phyloP scores from a whole-genome alignment of 2,329 filamentous ascomycete genomes.

The Hypoxylon sp. region DNA sequence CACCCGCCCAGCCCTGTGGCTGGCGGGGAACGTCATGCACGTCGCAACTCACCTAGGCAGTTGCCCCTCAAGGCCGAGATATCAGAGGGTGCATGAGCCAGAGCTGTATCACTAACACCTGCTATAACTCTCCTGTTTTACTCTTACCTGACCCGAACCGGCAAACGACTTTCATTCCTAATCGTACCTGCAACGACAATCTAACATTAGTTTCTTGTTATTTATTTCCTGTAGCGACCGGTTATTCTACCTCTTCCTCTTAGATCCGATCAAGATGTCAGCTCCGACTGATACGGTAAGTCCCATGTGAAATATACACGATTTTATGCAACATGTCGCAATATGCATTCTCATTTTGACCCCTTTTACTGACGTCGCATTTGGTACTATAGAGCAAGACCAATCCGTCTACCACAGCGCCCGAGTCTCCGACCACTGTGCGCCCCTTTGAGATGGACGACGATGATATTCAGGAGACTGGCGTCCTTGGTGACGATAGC shows the following conservation, averaged over 20 bases:
- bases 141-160: slow-evolving; percentile 16
- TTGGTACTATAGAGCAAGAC: slow-evolving; percentile 60
- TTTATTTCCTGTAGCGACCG: slow-evolving; percentile 6
- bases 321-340: slow-evolving; percentile 33
- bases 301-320: slow-evolving; percentile 39
- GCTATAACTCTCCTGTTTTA: slow-evolving; percentile 38
- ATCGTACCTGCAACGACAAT: slow-evolving; percentile 15
- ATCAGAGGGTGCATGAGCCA: slow-evolving; percentile 21
- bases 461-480: slow-evolving; percentile 76
- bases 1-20: slow-evolving; percentile 30
- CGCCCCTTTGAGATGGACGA: slow-evolving; percentile 78
- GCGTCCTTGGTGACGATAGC: slow-evolving; percentile 63
- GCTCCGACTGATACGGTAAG: slow-evolving; percentile 55
- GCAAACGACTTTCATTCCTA: slow-evolving; percentile 17
- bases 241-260: slow-evolving; percentile 3
- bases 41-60: slow-evolving; percentile 35
- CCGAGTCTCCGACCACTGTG: slow-evolving; percentile 77
- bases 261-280: slow-evolving; percentile 50
- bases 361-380: slow-evolving; percentile 36
- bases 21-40: slow-evolving; percentile 47
- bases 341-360: slow-evolving; percentile 5
- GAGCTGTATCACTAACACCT: slow-evolving; percentile 22
- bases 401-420: slow-evolving; percentile 58
- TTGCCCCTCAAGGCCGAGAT: slow-evolving; percentile 40
- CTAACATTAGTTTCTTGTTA: slow-evolving; percentile 5